A percentile compares a stretch with the other conserved stretches of the same genome.
Evolutionary conservation across 306 rosid species (phyloP).

Genomic region (Coriaria nepalensis): DNA sequence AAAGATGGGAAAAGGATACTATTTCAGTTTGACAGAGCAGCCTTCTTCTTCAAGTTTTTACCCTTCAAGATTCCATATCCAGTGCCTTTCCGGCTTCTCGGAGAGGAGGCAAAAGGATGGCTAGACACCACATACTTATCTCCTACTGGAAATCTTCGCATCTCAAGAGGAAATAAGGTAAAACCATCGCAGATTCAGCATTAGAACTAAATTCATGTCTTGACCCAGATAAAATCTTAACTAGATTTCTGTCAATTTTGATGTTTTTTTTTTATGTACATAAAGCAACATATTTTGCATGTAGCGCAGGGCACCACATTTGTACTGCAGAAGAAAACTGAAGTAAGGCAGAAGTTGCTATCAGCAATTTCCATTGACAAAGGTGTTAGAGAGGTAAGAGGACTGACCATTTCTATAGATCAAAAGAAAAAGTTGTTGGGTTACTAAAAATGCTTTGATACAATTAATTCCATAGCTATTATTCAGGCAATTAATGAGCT

Average conservation of each 20-base stretch:
- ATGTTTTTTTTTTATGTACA: conserved; percentile 29
- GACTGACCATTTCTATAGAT: too few species aligned
- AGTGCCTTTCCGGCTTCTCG: conserved; percentile 84
- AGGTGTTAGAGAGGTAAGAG: conserved; percentile 44
- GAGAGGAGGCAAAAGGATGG: conserved; percentile 98
- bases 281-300: conserved; percentile 35
- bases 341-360: conserved; percentile 63
- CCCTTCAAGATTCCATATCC: conserved; percentile 99
- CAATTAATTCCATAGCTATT: too few species aligned
- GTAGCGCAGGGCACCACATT: conserved; percentile 99
- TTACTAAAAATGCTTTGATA: conserved; percentile 3
- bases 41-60: conserved; percentile 64
- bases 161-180: conserved; percentile 97
- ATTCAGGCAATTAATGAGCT: conserved; percentile 69
- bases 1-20: conserved; percentile 79
- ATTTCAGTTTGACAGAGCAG: conserved; percentile 85
- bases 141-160: conserved; percentile 70
- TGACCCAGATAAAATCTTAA: too few species aligned
- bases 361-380: conserved; percentile 52
- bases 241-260: too few species aligned
- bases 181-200: too few species aligned
- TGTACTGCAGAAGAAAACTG: conserved; percentile 78
- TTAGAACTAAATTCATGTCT: too few species aligned
- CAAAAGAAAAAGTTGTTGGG: too few species aligned
- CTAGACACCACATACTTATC: conserved; percentile 90